Evolutionary conservation across 176 grass and related monocot species (phyloP), one percentile per base, ranked within the genome.

Genomic region (Tuctoria greenei): DNA sequence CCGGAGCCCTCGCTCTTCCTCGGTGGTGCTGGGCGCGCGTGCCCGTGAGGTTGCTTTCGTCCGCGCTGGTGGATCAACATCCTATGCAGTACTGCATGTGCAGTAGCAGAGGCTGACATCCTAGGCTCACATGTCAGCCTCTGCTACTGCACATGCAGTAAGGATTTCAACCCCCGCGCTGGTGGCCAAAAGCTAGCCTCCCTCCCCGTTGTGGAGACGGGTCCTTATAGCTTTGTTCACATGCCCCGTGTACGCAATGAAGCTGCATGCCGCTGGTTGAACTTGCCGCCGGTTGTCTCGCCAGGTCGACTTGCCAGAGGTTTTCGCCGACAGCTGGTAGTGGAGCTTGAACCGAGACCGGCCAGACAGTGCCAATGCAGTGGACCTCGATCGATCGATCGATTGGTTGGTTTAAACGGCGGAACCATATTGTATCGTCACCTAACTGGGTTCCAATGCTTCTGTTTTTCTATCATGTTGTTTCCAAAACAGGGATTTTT

Each of bases 1-100:
- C 27, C 20, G 2, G 20, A 1, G 5, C 5, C 50, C 7, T 6
- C 43, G 24, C n/a, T 51, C 23, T 54, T 67, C 72, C 72, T 77
- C 47, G 38, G 65, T 69, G 38, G 65, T 69, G 90, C 10, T 64
- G 44, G 79, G 78, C 82, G 86, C 85, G 90, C 87, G 87, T 93
- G 91, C 81, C 55, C 73, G 84, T 73, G 73, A 24, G 55, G 87
- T 93, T 44, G 85, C 87, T 85, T 61, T 93, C 91, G 52, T 25
- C 67, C 44, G 36, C 69, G 78, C 47, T 78, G 67, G 84, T 61
- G 71, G 11, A n/a, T n/a, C n/a, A n/a, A n/a, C n/a, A n/a, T n/a
- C n/a, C n/a, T n/a, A n/a, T n/a, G n/a, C n/a, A n/a, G n/a, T n/a
- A n/a, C n/a, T n/a, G n/a, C n/a, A n/a, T n/a, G n/a, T n/a, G n/a